These are phyloP conservation scores for Eremothecium cymbalariae DNA, from an alignment of 1,139 yeast genomes.

Conservation along the genomic window DNA sequence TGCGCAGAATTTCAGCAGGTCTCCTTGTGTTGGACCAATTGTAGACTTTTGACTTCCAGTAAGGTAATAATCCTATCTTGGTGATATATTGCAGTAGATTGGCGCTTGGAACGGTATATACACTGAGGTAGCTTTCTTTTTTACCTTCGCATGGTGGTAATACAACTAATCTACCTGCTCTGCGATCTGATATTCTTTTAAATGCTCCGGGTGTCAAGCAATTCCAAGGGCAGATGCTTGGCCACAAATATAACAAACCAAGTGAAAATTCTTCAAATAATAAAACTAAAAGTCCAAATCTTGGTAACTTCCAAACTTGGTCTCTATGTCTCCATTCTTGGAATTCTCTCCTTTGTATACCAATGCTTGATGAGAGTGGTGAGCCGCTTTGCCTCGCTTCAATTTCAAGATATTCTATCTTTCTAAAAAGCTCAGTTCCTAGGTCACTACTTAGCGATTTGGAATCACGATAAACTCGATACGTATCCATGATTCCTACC, in stretches of 20 bases:
- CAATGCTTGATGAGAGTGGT: slow-evolving; percentile 5
- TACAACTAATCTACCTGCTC: slow-evolving; percentile 6
- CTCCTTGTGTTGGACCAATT: slow-evolving; percentile 13
- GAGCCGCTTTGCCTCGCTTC: slow-evolving; percentile 10
- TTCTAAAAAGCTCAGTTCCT: slow-evolving; percentile 13
- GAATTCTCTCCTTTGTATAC: slow-evolving; percentile 19
- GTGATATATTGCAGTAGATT: slow-evolving; percentile 11
- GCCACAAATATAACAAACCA: slow-evolving; percentile 23
- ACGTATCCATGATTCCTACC: slow-evolving; percentile 22
- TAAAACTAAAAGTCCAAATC: slow-evolving; percentile 15
- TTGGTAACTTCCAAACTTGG: slow-evolving; percentile 27
- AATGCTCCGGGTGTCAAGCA: slow-evolving; percentile 26
- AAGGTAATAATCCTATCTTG: slow-evolving; percentile 11
- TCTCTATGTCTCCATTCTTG: slow-evolving; percentile 21
- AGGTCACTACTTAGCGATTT: slow-evolving; percentile 8
- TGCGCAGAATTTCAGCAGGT: slow-evolving; percentile 16
- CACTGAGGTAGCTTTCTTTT: slow-evolving; percentile 14
- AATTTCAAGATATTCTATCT: slow-evolving; percentile 20
- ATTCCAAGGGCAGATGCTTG: slow-evolving; percentile 26
- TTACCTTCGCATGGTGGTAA: not conserved
- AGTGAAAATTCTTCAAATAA: slow-evolving; percentile 27
- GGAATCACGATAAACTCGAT: slow-evolving; percentile 16
- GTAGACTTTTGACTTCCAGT: slow-evolving; percentile 17
- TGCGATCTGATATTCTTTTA: slow-evolving; percentile 16
- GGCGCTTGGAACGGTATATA: slow-evolving; percentile 14